Percentiles rank a stretch among this genome's conserved stretches.
These are phyloP conservation scores for Alternaria sp. DNA, from an alignment of 2,329 filamentous ascomycete species.

Conservation along the genomic window DNA sequence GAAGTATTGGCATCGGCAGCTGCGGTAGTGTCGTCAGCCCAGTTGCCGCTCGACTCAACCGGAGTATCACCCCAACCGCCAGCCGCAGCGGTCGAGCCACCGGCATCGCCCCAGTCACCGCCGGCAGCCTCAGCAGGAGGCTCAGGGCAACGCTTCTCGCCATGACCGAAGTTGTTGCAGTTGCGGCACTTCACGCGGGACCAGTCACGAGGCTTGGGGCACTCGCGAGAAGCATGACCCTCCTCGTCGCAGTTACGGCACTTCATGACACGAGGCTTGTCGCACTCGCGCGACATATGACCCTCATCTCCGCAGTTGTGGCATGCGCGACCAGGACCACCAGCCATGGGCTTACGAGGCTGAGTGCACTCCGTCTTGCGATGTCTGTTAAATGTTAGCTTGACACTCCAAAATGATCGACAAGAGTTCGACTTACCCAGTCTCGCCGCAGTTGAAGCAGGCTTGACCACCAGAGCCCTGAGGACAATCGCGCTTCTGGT, in stretches of 20 bases:
- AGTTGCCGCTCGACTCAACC: constrained; percentile 18
- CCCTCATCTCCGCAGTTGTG: constrained; percentile 38
- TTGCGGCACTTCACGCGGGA: constrained; percentile 66
- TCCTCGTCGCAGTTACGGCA: constrained; percentile 69
- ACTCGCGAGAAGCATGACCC: constrained; percentile 55
- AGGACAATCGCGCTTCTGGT: constrained; percentile 32
- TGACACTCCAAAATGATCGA: neutral
- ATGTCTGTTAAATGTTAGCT: constrained; percentile 16
- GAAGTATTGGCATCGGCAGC: constrained; percentile 9
- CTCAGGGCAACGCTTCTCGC: constrained; percentile 50
- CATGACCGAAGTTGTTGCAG: constrained; percentile 58
- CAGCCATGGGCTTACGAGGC: constrained; percentile 19
- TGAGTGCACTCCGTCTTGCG: constrained; percentile 37
- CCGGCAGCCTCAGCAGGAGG: constrained; percentile 32
- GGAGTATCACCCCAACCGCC: constrained; percentile 31
- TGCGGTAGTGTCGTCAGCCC: constrained; percentile 22
- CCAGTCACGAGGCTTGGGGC: constrained; percentile 57
- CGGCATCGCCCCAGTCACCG: constrained; percentile 32
- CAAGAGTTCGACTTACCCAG: constrained; percentile 19
- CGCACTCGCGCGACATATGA: constrained; percentile 36
- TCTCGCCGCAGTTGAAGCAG: constrained; percentile 41
- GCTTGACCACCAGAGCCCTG: constrained; percentile 19
- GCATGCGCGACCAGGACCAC: constrained; percentile 29
- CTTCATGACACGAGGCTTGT: constrained; percentile 40
- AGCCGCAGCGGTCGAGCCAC: constrained; percentile 20